Percentiles rank a stretch among this genome's conserved stretches.
Evolutionary conservation across 345 rosid genomes (phyloP).

Genomic region (Psidium friedrichsthalianum): DNA sequence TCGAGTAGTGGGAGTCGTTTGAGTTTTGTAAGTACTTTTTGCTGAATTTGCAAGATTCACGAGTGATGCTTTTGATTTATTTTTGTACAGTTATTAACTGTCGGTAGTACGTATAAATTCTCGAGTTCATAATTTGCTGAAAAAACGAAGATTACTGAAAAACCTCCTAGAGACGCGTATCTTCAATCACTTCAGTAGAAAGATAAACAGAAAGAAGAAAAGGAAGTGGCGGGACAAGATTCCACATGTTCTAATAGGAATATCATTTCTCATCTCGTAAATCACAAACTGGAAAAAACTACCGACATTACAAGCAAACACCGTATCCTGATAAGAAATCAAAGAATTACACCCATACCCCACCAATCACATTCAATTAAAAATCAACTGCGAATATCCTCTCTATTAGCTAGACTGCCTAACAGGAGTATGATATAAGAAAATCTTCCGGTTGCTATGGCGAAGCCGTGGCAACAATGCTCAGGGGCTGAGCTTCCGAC

Average conservation of each 20-base stretch:
- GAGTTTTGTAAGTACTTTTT: not conserved
- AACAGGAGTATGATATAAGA: not conserved
- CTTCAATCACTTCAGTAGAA: not conserved
- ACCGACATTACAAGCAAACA: not conserved
- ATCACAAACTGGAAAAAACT: not conserved
- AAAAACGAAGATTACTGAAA: too few relatives aligned
- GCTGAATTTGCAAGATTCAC: not conserved
- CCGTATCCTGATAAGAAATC: not conserved
- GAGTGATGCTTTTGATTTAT: not conserved
- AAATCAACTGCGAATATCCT: not conserved
- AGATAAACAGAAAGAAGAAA: not conserved
- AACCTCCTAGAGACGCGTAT: too few relatives aligned
- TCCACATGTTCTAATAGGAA: not conserved
- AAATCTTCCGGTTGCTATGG: not conserved
- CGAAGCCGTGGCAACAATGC: not conserved
- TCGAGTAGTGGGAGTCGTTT: not conserved
- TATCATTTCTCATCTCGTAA: not conserved
- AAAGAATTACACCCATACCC: not conserved
- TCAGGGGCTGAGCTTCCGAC: slow-evolving; percentile 25
- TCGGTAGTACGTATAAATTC: not conserved
- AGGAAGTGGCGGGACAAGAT: not conserved
- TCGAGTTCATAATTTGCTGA: not conserved
- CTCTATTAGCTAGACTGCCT: not conserved
- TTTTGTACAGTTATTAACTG: not conserved
- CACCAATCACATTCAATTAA: not conserved